Percentiles rank a stretch among this genome's conserved stretches.
phyloP scores from a whole-genome alignment of 1,284 basidiomycete genomes.

The Boletellus dicymbophilus region DNA sequence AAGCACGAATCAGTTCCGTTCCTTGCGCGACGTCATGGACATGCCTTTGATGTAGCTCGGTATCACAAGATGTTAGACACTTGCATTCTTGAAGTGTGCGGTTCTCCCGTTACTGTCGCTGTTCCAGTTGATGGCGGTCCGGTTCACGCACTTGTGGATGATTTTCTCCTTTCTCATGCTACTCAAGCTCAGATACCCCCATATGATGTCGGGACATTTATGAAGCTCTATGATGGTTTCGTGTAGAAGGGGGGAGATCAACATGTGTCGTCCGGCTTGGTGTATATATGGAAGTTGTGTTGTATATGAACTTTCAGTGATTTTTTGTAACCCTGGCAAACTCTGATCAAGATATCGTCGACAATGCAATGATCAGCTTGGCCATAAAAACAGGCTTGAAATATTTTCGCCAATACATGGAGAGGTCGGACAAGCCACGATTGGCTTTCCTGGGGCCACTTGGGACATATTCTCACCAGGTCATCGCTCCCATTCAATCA shows the following conservation, averaged over 20 bases:
- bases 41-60: slow-evolving; percentile 41
- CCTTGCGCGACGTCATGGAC: neutral
- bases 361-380: slow-evolving; percentile 7
- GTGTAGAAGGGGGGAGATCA: neutral
- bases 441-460: slow-evolving; percentile 65
- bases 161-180: slow-evolving; percentile 13
- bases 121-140: slow-evolving; percentile 10
- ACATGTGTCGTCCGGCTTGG: neutral
- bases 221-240: slow-evolving; percentile 8
- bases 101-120: slow-evolving; percentile 19
- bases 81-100: slow-evolving; percentile 34
- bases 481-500: slow-evolving; percentile 24
- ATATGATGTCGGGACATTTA: slow-evolving; percentile 17
- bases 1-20: slow-evolving; percentile 17
- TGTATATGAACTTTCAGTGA: no score
- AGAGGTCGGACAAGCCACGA: slow-evolving; percentile 18
- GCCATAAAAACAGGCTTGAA: slow-evolving; percentile 4
- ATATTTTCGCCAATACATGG: slow-evolving; percentile 2
- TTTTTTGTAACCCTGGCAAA: no score
- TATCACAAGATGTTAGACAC: slow-evolving; percentile 64
- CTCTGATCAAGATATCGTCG: no score
- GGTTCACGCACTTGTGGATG: slow-evolving; percentile 8
- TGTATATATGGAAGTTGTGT: neutral
- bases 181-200: slow-evolving; percentile 8
- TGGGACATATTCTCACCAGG: slow-evolving; percentile 81